Base-by-base conservation (phyloP, 495 filamentous ascomycete species). In the Collariella sp. region DNA sequence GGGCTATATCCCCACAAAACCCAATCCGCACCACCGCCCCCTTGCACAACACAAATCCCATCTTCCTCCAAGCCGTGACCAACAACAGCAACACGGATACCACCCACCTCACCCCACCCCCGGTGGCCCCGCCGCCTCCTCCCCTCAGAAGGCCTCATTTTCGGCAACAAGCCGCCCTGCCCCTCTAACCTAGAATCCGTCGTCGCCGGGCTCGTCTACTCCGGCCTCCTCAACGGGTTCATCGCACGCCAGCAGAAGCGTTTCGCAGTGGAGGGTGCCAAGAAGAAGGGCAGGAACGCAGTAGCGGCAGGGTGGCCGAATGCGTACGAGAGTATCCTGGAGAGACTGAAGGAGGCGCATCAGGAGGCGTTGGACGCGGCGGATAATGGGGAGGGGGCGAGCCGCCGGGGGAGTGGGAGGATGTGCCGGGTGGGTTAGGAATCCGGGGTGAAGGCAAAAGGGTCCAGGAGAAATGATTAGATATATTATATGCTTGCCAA, bases 181-280 rank as follows among this genome's bases (percentile, higher is more conserved):
- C 73, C 84, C 62, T 69, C 78, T 1, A 84, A 85, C 58, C 75
- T 95, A n/a, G 93, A 96, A 68, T 80, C 77, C 2, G 82, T 89
- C 3, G 73, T 94, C 10, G 79, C 86, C 1, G 86, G 84, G 1
- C 72, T 96, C 7, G 77, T 95, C 15, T 82, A 84, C 24, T 88
- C 95, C 66, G 86, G 84, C 7, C 72, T 96, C n/a, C 76, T 96
- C 46, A 83, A 84, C 52, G 93, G 93, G 5, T 98, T 91, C 59
- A 77, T 96, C 20, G 87, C 87, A 11, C 87, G 93, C 59, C 72
- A 77, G 31, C 83, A 83, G 59, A 77, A 75, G 24, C 81, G 83
- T 18, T 94, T 95, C 56, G 90, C 89, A 5, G 85, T 96, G 34
- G 79, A 86, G 24, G 91, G 93, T 7, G 81, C 88, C 15, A 87